Conservation (phyloP, 495 filamentous ascomycete species). For the Neurospora sp. region DNA sequence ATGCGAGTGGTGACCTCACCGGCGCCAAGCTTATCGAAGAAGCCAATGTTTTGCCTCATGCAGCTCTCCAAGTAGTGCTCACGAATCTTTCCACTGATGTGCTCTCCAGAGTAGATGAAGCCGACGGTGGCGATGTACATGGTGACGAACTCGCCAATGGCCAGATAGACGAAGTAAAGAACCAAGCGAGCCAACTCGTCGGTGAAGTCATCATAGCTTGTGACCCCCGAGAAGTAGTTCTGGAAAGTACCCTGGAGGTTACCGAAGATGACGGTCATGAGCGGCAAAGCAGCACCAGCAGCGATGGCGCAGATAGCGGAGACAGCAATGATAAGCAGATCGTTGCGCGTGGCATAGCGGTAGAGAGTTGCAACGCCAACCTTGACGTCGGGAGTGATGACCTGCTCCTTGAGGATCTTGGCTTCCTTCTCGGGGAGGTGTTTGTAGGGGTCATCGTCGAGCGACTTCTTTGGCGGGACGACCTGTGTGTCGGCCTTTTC, state of each 20-base stretch:
- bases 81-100: conserved; percentile 75
- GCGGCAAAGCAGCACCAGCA: conserved; percentile 70
- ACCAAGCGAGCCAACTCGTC: conserved; percentile 53
- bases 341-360: conserved; percentile 68
- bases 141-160: conserved; percentile 71
- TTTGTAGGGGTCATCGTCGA: conserved; percentile 37
- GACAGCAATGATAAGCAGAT: conserved; percentile 62
- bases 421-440: conserved; percentile 54
- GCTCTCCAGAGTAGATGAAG: conserved; percentile 91
- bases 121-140: conserved; percentile 76
- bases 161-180: conserved; percentile 86
- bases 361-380: conserved; percentile 60
- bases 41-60: conserved; percentile 82
- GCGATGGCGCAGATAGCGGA: conserved; percentile 59
- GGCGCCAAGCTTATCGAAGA: conserved; percentile 84
- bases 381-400: conserved; percentile 56
- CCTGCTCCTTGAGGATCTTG: conserved; percentile 58
- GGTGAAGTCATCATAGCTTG: conserved; percentile 46
- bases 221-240: conserved; percentile 41
- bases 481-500: conserved; percentile 45
- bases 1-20: conserved; percentile 91
- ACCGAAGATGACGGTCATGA: conserved; percentile 86
- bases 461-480: conserved; percentile 19
- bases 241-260: conserved; percentile 65
- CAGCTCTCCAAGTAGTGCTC: conserved; percentile 76